Percentiles rank a stretch among this genome's conserved stretches.
Conservation (phyloP, 2,329 filamentous ascomycete genomes). For the Cyphellophora europaea region DNA sequence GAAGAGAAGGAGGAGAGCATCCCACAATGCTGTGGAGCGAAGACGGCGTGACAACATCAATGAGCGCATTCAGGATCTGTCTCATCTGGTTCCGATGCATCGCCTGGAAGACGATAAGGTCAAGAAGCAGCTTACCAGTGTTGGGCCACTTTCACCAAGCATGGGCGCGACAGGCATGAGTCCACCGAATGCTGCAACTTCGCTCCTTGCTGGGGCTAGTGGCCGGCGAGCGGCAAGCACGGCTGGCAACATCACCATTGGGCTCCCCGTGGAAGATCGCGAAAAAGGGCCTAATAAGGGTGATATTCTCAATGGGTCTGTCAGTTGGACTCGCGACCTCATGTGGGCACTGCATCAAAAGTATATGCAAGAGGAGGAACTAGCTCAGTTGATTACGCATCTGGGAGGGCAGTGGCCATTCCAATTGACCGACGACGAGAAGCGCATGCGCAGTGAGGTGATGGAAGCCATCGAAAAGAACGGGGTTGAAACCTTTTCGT, state of each 20-base stretch:
- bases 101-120: constrained; percentile 95
- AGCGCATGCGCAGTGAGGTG: constrained; percentile 89
- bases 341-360: constrained; percentile 95
- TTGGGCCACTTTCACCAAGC: constrained; percentile 77
- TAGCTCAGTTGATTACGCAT: constrained; percentile 64
- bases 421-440: constrained; percentile 81
- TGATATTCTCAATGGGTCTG: constrained; percentile 92
- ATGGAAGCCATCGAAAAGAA: constrained; percentile 79
- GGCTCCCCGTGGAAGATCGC: constrained; percentile 88
- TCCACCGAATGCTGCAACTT: constrained; percentile 64
- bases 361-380: constrained; percentile 78
- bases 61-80: constrained; percentile 93
- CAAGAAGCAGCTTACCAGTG: constrained; percentile 86
- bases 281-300: constrained; percentile 99
- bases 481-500: constrained; percentile 64
- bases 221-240: constrained; percentile 68
- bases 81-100: constrained; percentile 83
- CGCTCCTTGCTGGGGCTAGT: constrained; percentile 74
- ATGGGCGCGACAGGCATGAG: constrained; percentile 60
- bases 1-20: constrained; percentile 80
- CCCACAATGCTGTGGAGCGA: constrained; percentile 92
- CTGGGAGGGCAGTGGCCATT: constrained; percentile 71
- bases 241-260: constrained; percentile 82
- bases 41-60: constrained; percentile 97
- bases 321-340: constrained; percentile 92